Percentiles rank a stretch among this genome's conserved stretches.
phyloP scores from a whole-genome alignment of 805 yeast genomes.

The Zygosaccharomyces gambellarensis region DNA sequence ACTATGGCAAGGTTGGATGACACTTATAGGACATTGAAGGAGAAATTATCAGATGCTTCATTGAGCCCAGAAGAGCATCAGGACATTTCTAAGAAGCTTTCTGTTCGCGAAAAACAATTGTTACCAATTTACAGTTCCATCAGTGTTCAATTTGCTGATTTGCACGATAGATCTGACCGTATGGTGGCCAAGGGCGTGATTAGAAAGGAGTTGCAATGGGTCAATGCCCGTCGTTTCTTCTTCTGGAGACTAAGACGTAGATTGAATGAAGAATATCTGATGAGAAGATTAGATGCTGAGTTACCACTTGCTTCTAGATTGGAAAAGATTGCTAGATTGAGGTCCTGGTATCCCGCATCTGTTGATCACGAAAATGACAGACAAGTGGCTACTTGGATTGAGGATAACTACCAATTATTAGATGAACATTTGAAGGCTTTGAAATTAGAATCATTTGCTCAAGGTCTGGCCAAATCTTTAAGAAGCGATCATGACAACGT shows the following conservation, averaged over 20 bases:
- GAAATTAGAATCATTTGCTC: constrained; percentile 62
- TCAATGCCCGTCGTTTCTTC: constrained; percentile 86
- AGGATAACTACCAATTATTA: constrained; percentile 62
- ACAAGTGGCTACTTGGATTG: constrained; percentile 81
- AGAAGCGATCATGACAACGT: constrained; percentile 52
- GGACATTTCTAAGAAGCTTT: constrained; percentile 57
- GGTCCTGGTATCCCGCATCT: constrained; percentile 76
- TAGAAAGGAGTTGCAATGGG: constrained; percentile 80
- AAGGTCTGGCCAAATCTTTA: constrained; percentile 54
- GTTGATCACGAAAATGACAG: constrained; percentile 68
- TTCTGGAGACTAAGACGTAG: constrained; percentile 99
- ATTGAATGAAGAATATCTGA: constrained; percentile 83
- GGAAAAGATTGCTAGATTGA: constrained; percentile 80
- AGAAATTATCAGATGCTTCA: constrained; percentile 48
- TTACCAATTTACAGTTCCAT: constrained; percentile 88
- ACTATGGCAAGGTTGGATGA: constrained; percentile 89
- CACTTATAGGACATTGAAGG: constrained; percentile 63
- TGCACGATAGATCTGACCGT: constrained; percentile 96
- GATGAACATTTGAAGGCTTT: constrained; percentile 58
- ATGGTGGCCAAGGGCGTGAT: constrained; percentile 94
- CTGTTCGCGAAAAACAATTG: constrained; percentile 71
- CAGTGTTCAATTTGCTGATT: constrained; percentile 93
- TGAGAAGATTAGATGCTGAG: constrained; percentile 65
- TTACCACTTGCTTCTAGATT: constrained; percentile 58
- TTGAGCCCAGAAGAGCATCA: constrained; percentile 63